Conservation (phyloP, 1,139 yeast species). For the Chernovozyma aurita region DNA sequence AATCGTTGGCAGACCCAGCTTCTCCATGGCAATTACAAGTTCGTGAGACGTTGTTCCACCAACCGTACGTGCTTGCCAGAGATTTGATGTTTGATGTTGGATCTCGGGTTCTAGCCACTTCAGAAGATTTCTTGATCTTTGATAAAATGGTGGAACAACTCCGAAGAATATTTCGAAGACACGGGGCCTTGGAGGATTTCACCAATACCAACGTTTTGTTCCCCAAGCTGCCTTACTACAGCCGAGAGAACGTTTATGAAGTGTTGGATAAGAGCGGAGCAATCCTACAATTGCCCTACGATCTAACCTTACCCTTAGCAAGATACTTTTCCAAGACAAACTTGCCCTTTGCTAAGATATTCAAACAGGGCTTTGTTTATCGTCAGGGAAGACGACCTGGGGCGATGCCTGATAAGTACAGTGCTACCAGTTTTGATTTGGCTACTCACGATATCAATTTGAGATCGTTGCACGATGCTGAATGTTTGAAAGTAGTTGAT, state of each 20-base stretch:
- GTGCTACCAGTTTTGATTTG: slow-evolving; percentile 85
- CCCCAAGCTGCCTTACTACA: slow-evolving; percentile 75
- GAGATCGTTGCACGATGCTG: slow-evolving; percentile 68
- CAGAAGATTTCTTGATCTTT: slow-evolving; percentile 39
- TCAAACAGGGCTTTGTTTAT: slow-evolving; percentile 75
- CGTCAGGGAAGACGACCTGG: slow-evolving; percentile 52
- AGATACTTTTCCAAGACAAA: slow-evolving; percentile 65
- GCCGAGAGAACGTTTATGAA: slow-evolving; percentile 64
- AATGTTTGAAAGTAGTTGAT: slow-evolving; percentile 74
- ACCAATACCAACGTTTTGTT: slow-evolving; percentile 50
- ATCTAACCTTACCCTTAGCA: slow-evolving; percentile 84
- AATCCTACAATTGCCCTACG: slow-evolving; percentile 83
- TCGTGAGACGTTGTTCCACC: slow-evolving; percentile 75
- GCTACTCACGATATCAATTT: slow-evolving; percentile 48
- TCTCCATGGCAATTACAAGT: slow-evolving; percentile 95
- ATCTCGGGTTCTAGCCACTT: slow-evolving; percentile 5
- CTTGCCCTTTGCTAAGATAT: slow-evolving; percentile 58
- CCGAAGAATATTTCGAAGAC: slow-evolving; percentile 58
- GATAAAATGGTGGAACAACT: slow-evolving; percentile 54
- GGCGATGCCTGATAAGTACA: slow-evolving; percentile 72
- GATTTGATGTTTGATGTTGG: slow-evolving; percentile 69
- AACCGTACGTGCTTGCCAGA: slow-evolving; percentile 76
- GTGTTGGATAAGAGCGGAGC: slow-evolving; percentile 82
- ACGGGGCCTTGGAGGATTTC: slow-evolving; percentile 81
- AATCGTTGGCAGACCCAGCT: slow-evolving; percentile 80